Conservation (phyloP, 257 asterid genomes). For the Hygrophila difformis region DNA sequence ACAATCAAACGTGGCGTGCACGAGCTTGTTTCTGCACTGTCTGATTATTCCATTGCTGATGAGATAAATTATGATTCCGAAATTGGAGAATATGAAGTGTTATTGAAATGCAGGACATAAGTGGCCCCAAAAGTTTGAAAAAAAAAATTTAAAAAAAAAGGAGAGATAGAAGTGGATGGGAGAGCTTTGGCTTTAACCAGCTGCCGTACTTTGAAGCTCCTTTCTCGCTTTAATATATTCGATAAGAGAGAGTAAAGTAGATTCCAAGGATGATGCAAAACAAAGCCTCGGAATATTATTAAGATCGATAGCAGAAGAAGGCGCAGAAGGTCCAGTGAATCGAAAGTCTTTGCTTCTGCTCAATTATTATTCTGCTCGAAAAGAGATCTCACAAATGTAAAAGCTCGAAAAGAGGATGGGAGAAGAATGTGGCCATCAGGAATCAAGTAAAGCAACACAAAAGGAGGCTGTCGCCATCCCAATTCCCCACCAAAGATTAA, state of each 20-base stretch:
- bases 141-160: constrained; percentile 24
- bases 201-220: constrained; percentile 42
- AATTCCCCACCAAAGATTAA: too few relatives aligned
- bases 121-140: constrained; percentile 40
- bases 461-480: constrained; percentile 55
- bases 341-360: constrained; percentile 43
- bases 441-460: constrained; percentile 53
- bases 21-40: neutral
- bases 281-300: constrained; percentile 29
- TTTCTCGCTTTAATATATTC: constrained; percentile 59
- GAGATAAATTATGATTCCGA: constrained; percentile 17
- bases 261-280: constrained; percentile 78
- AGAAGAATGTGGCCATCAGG: constrained; percentile 46
- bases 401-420: constrained; percentile 25
- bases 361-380: constrained; percentile 43
- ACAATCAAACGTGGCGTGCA: constrained; percentile 4
- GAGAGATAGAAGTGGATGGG: constrained; percentile 22
- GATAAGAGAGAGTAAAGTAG: constrained; percentile 56
- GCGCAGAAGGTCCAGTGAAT: constrained; percentile 36
- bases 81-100: constrained; percentile 19
- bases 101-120: constrained; percentile 22
- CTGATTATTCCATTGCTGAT: neutral
- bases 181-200: constrained; percentile 32
- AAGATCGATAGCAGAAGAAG: constrained; percentile 20
- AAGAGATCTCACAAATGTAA: constrained; percentile 31